Base-by-base conservation (phyloP, 352 stramenopile genomes). In the Phytopythium oedochilum region DNA sequence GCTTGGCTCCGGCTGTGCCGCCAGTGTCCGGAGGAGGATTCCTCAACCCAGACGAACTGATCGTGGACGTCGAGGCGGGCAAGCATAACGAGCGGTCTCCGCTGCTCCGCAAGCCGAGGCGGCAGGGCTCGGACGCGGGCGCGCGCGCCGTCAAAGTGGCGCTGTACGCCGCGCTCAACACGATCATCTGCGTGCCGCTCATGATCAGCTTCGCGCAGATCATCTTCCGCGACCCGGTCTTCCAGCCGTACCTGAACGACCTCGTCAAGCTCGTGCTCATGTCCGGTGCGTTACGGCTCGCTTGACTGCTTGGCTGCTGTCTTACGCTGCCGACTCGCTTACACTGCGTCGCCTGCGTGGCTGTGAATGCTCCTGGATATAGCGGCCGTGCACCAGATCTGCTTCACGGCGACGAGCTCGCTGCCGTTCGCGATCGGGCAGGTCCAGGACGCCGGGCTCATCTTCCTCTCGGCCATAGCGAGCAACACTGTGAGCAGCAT, bases 381-480 rank as follows among this genome's bases (percentile, higher is more conserved):
- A 65, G 83, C 79, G 3, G 82, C 80, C 11, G 68, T 94, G 39
- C 84, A 94, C 59, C 84, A 94, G 66, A 59, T 90, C 48, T 91
- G 79, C 60, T 94, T 94, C 61, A 94, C 84, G 5, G 66, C 83
- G 20, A 89, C 96, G 46, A 98, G 87, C 54, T 92, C 88, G 34
- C 77, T 99, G 49, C 86, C 91, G 8, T 99, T 99, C 70, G 96
- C 97, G 3, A 96, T 99, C 45, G 97, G 97, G 2, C 96, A 98
- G 71, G 97, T 99, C 4, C 97, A 99, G 67, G 96, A 99, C 69
- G 96, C 96, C 3, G 97, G 97, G 0, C 78, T 99, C n/a, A 99
- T 99, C 58, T 99, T 99, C 74, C 78, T 99, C 45, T 97, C 84
- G 20, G 82, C 83, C 43, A 99, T 99, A 81, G 92, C 96, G 12